Evolutionary conservation across 1,284 basidiomycete species (phyloP).

Genomic region (Leccinum griseonigrum): DNA sequence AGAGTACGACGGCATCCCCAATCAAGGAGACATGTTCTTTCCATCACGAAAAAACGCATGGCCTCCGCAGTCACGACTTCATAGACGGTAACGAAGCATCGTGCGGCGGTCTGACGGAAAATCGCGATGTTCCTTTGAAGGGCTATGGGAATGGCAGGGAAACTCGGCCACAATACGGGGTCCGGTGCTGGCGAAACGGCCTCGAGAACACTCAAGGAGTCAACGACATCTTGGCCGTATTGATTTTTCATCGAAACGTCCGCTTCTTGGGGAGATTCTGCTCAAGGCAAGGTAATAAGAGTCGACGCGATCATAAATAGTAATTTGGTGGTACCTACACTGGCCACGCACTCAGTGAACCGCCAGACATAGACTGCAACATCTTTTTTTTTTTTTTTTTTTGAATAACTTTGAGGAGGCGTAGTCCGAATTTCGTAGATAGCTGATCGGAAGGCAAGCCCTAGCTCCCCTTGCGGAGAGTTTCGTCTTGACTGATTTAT

Average conservation of each 20-base stretch:
- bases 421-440: slow-evolving; percentile 74
- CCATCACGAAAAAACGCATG: slow-evolving; percentile 74
- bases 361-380: slow-evolving; percentile 90
- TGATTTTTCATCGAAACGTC: slow-evolving; percentile 67
- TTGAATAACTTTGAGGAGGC: slow-evolving; percentile 76
- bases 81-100: slow-evolving; percentile 86
- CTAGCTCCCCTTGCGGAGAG: slow-evolving; percentile 81
- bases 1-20: slow-evolving; percentile 72
- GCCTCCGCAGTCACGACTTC: slow-evolving; percentile 82
- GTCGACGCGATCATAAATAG: not conserved
- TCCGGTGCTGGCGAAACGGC: slow-evolving; percentile 80
- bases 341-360: slow-evolving; percentile 67
- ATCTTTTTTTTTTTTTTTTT: slow-evolving; percentile 62
- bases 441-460: slow-evolving; percentile 75
- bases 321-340: slow-evolving; percentile 46
- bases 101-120: slow-evolving; percentile 84
- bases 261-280: slow-evolving; percentile 53
- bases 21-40: slow-evolving; percentile 90
- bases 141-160: slow-evolving; percentile 75
- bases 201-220: slow-evolving; percentile 88
- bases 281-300: slow-evolving; percentile 10
- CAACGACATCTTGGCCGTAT: slow-evolving; percentile 89
- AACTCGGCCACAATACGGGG: slow-evolving; percentile 63
- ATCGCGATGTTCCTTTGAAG: slow-evolving; percentile 86
- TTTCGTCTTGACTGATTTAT: slow-evolving; percentile 51